Conservation (phyloP, 176 grass and related monocot genomes). For the Juncus inflexus region DNA sequence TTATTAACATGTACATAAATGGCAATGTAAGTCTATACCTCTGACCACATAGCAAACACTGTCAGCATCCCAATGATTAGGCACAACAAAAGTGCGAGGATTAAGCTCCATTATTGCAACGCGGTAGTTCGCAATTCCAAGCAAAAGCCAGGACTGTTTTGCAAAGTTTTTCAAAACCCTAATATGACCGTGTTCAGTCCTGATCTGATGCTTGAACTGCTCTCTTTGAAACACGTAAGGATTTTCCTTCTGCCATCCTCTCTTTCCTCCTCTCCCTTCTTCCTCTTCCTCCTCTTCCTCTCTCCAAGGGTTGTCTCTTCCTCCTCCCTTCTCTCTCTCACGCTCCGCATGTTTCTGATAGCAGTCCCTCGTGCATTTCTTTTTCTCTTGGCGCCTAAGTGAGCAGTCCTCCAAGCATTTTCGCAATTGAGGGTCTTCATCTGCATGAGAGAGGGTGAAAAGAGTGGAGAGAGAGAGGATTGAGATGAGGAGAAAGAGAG, state of each 20-base stretch:
- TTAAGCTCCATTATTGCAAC: slow-evolving; percentile 46
- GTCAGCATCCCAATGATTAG: slow-evolving; percentile 55
- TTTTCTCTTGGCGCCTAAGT: not conserved
- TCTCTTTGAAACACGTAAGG: slow-evolving; percentile 55
- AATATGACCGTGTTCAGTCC: slow-evolving; percentile 48
- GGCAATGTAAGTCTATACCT: slow-evolving; percentile 22
- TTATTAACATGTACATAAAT: too few species aligned
- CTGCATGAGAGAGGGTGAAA: slow-evolving; percentile 21
- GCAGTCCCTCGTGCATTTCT: not conserved
- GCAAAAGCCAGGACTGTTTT: slow-evolving; percentile 45
- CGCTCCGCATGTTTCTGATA: slow-evolving; percentile 15
- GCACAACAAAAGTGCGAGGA: slow-evolving; percentile 57
- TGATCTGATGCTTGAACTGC: slow-evolving; percentile 30
- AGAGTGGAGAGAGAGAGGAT: slow-evolving; percentile 33
- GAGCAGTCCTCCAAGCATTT: slow-evolving; percentile 24
- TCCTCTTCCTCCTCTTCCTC: not conserved
- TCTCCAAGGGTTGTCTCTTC: slow-evolving; percentile 5
- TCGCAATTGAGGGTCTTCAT: not conserved
- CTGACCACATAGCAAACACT: slow-evolving; percentile 49
- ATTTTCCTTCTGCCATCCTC: slow-evolving; percentile 7
- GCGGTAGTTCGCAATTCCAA: slow-evolving; percentile 65
- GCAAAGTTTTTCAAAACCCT: slow-evolving; percentile 45
- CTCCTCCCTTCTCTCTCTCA: slow-evolving; percentile 10
- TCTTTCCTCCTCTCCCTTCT: not conserved
- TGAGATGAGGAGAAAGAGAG: slow-evolving; percentile 30